phyloP scores from a whole-genome alignment of 2,329 filamentous ascomycete genomes.

The Massarina eburnea region DNA sequence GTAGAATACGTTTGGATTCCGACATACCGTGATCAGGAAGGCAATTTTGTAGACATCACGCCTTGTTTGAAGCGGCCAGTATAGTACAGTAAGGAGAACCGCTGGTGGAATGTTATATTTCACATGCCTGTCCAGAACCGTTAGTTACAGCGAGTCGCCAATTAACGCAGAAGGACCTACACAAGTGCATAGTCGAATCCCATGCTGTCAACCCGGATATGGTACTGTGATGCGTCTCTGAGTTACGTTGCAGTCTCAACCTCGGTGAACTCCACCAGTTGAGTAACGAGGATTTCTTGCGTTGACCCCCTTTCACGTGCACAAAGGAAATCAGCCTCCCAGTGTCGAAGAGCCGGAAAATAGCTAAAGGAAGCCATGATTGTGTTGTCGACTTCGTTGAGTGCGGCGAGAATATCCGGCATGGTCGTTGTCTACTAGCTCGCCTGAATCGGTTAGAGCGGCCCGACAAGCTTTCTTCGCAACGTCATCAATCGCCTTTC shows the following conservation, averaged over 20 bases:
- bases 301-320: slow-evolving; percentile 6
- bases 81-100: slow-evolving; percentile 59
- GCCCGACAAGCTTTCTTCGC: slow-evolving; percentile 15
- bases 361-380: slow-evolving; percentile 18
- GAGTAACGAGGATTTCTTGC: no score
- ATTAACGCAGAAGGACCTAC: slow-evolving; percentile 47
- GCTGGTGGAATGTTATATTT: slow-evolving; percentile 69
- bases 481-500: slow-evolving; percentile 28
- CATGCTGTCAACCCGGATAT: slow-evolving; percentile 49
- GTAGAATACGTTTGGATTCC: slow-evolving; percentile 1
- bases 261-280: no score
- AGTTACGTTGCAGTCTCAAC: no score
- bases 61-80: slow-evolving; percentile 62
- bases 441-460: slow-evolving; percentile 14
- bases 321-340: slow-evolving; percentile 11
- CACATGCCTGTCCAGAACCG: slow-evolving; percentile 54
- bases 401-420: neutral
- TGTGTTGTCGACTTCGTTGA: slow-evolving; percentile 2
- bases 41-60: slow-evolving; percentile 64
- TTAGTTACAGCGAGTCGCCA: neutral
- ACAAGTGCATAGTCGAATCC: slow-evolving; percentile 64
- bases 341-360: slow-evolving; percentile 16
- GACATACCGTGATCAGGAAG: slow-evolving; percentile 57
- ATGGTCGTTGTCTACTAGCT: neutral
- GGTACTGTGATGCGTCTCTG: no score